Conservation (phyloP, 371 early-diverging fungal genomes). For the Dinochytrium kinnereticum region DNA sequence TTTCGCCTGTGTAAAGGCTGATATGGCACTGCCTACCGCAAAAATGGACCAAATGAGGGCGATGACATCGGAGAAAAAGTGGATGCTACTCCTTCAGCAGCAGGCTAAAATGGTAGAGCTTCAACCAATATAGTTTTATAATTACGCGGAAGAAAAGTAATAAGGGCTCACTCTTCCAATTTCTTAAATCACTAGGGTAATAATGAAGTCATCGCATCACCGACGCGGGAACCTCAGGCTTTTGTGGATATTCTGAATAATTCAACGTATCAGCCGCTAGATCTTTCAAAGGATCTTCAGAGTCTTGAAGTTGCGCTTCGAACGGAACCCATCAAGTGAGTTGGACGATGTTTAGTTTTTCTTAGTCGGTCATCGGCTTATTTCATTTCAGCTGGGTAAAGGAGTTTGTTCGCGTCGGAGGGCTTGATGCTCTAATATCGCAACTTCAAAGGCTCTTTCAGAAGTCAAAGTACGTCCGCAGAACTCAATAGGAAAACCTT, state of each 20-base stretch:
- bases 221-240: conserved; percentile 18
- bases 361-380: not conserved
- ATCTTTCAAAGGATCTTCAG: conserved; percentile 30
- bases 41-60: conserved; percentile 32
- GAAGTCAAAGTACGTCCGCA: conserved; percentile 10
- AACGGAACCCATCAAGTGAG: conserved; percentile 39
- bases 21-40: conserved; percentile 30
- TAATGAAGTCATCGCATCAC: not conserved
- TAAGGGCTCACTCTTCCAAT: too few species aligned
- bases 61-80: conserved; percentile 31
- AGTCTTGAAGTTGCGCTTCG: conserved; percentile 36
- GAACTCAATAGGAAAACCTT: too few species aligned
- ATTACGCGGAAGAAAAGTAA: too few species aligned
- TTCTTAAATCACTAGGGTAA: too few species aligned
- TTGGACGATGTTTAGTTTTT: not conserved
- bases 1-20: conserved; percentile 15
- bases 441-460: conserved; percentile 6
- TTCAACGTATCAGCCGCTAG: not conserved
- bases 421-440: conserved; percentile 17
- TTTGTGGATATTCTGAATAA: conserved; percentile 18
- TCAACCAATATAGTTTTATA: too few species aligned
- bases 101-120: conserved; percentile 14
- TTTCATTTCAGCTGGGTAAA: conserved; percentile 40
- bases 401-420: conserved; percentile 32
- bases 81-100: conserved; percentile 33